phyloP scores from a whole-genome alignment of 2,329 filamentous ascomycete species.

The Beauveria australis region DNA sequence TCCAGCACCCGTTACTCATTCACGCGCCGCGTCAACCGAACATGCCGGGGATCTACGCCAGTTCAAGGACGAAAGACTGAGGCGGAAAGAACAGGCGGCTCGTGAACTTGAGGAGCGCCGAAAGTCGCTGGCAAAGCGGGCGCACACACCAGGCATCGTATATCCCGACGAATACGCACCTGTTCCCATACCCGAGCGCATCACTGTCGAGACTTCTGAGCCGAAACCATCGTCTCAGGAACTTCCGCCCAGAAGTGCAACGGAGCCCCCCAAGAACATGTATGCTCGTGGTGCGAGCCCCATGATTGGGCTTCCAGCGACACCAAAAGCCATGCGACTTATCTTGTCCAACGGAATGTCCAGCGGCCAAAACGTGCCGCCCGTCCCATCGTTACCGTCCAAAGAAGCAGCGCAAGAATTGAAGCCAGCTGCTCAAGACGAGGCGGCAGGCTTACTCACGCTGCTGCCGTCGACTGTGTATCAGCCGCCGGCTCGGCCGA shows the following conservation, averaged over 20 bases:
- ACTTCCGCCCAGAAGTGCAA: slow-evolving; percentile 53
- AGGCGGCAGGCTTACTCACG: slow-evolving; percentile 29
- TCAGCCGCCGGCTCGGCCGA: slow-evolving; percentile 41
- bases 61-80: slow-evolving; percentile 52
- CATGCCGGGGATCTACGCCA: slow-evolving; percentile 46
- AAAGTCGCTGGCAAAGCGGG: slow-evolving; percentile 71
- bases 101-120: slow-evolving; percentile 83
- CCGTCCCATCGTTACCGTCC: background rate
- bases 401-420: slow-evolving; percentile 21
- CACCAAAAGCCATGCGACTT: slow-evolving; percentile 83
- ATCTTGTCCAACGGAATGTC: slow-evolving; percentile 49
- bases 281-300: slow-evolving; percentile 35
- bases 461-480: slow-evolving; percentile 53
- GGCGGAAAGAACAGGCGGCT: slow-evolving; percentile 67
- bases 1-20: slow-evolving; percentile 21
- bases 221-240: slow-evolving; percentile 33
- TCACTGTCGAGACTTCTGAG: slow-evolving; percentile 35
- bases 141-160: slow-evolving; percentile 71
- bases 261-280: slow-evolving; percentile 50
- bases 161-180: slow-evolving; percentile 53
- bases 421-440: slow-evolving; percentile 19
- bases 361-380: slow-evolving; percentile 15
- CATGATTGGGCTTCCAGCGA: slow-evolving; percentile 75
- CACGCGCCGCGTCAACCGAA: slow-evolving; percentile 34
- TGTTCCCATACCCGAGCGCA: slow-evolving; percentile 10